Evolutionary conservation across 345 rosid species (phyloP).

Genomic region (Heritiera littoralis): DNA sequence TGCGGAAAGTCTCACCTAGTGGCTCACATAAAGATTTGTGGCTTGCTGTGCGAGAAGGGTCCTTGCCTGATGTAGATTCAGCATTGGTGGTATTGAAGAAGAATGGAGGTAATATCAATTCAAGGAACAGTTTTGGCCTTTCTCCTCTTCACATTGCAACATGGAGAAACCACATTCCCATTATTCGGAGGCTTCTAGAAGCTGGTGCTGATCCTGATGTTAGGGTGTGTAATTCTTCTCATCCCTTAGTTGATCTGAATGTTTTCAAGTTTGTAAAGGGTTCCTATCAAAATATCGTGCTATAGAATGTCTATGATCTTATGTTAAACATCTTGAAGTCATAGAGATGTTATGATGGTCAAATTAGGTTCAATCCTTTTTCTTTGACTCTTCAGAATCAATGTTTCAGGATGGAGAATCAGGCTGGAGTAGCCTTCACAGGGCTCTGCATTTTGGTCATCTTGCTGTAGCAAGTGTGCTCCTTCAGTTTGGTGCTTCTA

Average conservation of each 20-base stretch:
- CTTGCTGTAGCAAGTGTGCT: conserved; percentile 92
- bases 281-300: neutral
- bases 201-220: conserved; percentile 99
- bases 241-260: conserved; percentile 11
- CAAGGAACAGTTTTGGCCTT: conserved; percentile 72
- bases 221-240: conserved; percentile 62
- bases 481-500: conserved; percentile 76
- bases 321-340: neutral
- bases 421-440: conserved; percentile 96
- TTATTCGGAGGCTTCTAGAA: conserved; percentile 78
- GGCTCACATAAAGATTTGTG: conserved; percentile 70
- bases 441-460: conserved; percentile 98
- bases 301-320: conserved; percentile 1
- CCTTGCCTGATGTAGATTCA: conserved; percentile 78
- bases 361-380: neutral
- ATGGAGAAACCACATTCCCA: conserved; percentile 95
- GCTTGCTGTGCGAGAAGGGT: conserved; percentile 76
- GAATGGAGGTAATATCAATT: conserved; percentile 72
- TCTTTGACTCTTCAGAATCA: neutral
- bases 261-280: conserved; percentile 1
- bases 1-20: conserved; percentile 49
- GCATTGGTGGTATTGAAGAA: conserved; percentile 71
- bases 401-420: conserved; percentile 95
- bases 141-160: conserved; percentile 88
- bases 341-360: conserved; percentile 2